Conservation (phyloP, 768 basidiomycete species). For the Amanita pallidorosea region DNA sequence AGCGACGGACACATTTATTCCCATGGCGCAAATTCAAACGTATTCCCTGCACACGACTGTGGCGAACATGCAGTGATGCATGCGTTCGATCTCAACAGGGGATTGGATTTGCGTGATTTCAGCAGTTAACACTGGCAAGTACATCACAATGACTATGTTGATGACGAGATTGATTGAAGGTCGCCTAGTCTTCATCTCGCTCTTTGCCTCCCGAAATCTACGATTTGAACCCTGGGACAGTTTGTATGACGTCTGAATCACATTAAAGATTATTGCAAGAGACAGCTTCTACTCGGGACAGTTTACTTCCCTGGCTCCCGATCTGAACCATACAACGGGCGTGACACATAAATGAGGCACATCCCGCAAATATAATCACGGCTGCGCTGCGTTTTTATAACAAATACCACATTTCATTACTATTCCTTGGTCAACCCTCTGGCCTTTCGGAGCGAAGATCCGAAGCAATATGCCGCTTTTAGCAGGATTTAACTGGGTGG, state of each 20-base stretch:
- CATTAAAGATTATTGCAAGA: neutral
- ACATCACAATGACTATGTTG: neutral
- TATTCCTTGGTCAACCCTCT: neutral
- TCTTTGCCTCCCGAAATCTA: constrained; percentile 5
- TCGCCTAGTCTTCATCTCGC: neutral
- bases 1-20: neutral
- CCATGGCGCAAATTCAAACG: neutral
- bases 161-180: neutral
- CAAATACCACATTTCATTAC: neutral
- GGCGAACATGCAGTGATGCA: neutral
- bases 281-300: neutral
- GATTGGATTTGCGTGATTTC: neutral
- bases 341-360: neutral
- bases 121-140: neutral
- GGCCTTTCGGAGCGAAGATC: neutral
- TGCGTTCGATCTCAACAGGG: neutral
- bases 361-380: neutral
- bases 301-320: neutral
- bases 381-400: neutral
- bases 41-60: neutral
- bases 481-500: neutral
- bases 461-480: neutral
- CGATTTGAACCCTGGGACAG: constrained; percentile 2
- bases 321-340: neutral
- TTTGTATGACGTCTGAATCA: neutral